Base-by-base conservation (phyloP, 257 asterid genomes). In the Mentha longifolia region DNA sequence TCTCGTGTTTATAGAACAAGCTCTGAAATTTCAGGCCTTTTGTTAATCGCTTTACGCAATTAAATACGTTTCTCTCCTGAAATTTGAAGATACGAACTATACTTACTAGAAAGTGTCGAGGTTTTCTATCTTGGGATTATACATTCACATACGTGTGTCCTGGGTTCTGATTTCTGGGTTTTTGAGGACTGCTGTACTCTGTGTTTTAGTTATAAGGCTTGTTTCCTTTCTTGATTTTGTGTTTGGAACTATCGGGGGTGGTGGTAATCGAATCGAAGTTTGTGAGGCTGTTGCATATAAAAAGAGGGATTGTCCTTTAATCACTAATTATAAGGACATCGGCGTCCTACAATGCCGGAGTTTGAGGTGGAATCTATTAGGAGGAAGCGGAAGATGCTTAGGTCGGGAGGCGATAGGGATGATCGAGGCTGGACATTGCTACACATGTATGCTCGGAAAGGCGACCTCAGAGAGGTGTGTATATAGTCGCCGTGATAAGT, bases 371-470 rank as follows among this genome's bases (percentile, higher is more conserved):
- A 78, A 56, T 82, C 85, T 14, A 14, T 43, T 73, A 71, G 86
- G 75, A 78, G 85, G 77, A 85, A 79, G 17, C 83, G 83, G 70
- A 85, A 74, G 52, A 56, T 78, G 84, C 76, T 49, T 17, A 64
- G 72, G 78, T 79, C 80, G 7, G 88, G 81, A 57, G 82, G 78
- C 9, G 89, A 88, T 67, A 86, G 79, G 52, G 97, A 93, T 85
- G 98, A 93, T 77, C 88, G 98, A 0, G 98, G 98, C 67, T 93
- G 98, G 98, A 89, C 97, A 57, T 67, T 78, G 72, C 96, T 93
- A 4, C 98, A 93, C 76, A 74, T 93, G 22, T 77, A 73, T 80
- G 93, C 98, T 30, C 77, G 83, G 72, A 93, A 86, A 87, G 98
- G 98, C 12, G 96, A 93, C 75, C 84, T 91, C 52, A 88, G 76